Base-by-base conservation (phyloP, 495 filamentous ascomycete genomes). In the Bryoglossum gracile region DNA sequence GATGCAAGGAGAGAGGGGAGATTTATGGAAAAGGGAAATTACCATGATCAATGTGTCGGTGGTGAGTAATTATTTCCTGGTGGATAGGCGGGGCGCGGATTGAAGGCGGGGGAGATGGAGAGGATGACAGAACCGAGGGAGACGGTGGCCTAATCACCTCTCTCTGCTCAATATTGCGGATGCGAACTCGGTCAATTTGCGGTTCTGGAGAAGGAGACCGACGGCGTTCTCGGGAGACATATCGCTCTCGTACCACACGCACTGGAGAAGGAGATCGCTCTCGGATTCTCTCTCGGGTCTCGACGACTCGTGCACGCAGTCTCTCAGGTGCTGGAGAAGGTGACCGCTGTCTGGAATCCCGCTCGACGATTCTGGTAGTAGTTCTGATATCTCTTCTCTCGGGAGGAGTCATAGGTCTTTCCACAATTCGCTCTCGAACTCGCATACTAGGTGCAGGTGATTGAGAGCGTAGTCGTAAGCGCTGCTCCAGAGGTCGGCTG, bases 1-100 rank as follows among this genome's bases (percentile, higher is more conserved):
- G n/a, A 36, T 52, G 61, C 47, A 64, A 52, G 38, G 24, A 30
- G 0, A 46, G 3, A 32, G 17, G 16, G 21, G n/a, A 23, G 44
- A 10, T 33, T 25, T 39, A 10, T n/a, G 38, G 26, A 14, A 5
- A 17, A 42, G 18, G 35, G 14, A 24, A 65, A 65, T 64, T 72
- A 84, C 88, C 89, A 67, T 95, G 87, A 62, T 95, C 86, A 58
- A 94, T 86, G 56, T 91, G 83, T 18, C 83, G 75, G 59, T 92
- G 89, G 63, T 89, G 87, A 1, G 86, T 88, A 49, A 89, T 86
- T 36, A 92, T 76, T 59, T 94, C 84, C 51, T 87, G 79, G 58
- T 85, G 81, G 54, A 90, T 84, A 3, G 78, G 76, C 3, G 84
- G 83, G 16, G 77, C 80, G 53, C 77, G 73, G 58, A 88, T 81